These are phyloP conservation scores for Venturia asperata DNA, from an alignment of 2,329 filamentous ascomycete species.

Conservation along the genomic window DNA sequence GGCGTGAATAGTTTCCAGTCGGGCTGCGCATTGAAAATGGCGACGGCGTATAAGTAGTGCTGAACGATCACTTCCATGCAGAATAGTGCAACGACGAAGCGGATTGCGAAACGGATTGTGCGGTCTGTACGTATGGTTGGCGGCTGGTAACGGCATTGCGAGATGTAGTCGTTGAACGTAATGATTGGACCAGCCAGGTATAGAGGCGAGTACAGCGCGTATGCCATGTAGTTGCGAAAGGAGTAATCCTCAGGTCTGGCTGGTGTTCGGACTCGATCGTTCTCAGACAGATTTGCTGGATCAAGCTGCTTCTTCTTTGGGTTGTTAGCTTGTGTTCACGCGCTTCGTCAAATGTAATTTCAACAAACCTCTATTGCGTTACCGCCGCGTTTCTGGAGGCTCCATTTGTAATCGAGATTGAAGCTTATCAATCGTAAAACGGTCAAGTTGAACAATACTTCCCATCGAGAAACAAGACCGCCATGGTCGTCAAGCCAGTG, in stretches of 20 bases:
- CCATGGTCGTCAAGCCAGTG: slow-evolving; percentile 69
- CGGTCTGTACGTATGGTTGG: slow-evolving; percentile 63
- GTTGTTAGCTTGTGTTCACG: slow-evolving; percentile 47
- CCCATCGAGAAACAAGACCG: slow-evolving; percentile 84
- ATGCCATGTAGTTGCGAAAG: slow-evolving; percentile 83
- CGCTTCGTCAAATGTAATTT: slow-evolving; percentile 20
- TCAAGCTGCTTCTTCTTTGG: slow-evolving; percentile 97
- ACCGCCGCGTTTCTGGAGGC: slow-evolving; percentile 54
- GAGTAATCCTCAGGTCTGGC: slow-evolving; percentile 64
- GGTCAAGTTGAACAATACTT: slow-evolving; percentile 96
- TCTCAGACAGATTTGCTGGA: slow-evolving; percentile 76
- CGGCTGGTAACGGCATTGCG: slow-evolving; percentile 68
- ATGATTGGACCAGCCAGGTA: slow-evolving; percentile 90
- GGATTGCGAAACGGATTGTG: slow-evolving; percentile 72
- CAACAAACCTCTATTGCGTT: slow-evolving; percentile 72
- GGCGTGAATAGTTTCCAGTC: slow-evolving; percentile 79
- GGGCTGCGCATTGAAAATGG: slow-evolving; percentile 75
- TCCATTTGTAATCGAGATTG: slow-evolving; percentile 97
- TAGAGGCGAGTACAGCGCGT: slow-evolving; percentile 82
- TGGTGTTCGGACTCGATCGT: slow-evolving; percentile 73
- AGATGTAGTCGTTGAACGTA: slow-evolving; percentile 97
- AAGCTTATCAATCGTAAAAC: slow-evolving; percentile 90
- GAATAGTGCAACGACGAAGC: slow-evolving; percentile 72
- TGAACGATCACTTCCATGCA: slow-evolving; percentile 79
- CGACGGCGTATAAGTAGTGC: slow-evolving; percentile 88